Conservation (phyloP, 345 rosid genomes). For the Microcos paniculata region DNA sequence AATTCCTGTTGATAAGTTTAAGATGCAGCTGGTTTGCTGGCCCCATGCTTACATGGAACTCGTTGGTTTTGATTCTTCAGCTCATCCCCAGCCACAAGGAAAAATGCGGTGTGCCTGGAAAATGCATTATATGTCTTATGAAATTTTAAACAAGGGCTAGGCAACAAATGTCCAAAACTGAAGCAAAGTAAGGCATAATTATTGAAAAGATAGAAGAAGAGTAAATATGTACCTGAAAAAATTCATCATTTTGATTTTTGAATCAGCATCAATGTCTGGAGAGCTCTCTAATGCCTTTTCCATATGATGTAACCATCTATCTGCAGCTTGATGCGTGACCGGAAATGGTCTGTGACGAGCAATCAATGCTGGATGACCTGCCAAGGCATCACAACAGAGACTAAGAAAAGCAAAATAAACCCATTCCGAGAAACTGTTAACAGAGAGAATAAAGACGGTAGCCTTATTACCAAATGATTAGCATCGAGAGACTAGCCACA, state of each 20-base stretch:
- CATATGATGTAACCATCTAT: constrained; percentile 89
- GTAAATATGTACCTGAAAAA: constrained; percentile 62
- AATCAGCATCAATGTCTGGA: constrained; percentile 63
- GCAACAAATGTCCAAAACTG: not conserved
- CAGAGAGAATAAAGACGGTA: not conserved
- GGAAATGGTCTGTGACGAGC: constrained; percentile 91
- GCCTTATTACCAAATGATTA: not conserved
- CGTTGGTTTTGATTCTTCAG: constrained; percentile 59
- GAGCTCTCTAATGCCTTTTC: constrained; percentile 68
- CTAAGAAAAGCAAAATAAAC: not conserved
- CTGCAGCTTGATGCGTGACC: constrained; percentile 78
- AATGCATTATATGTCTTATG: not conserved
- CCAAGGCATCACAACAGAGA: not conserved
- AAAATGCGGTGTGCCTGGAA: constrained; percentile 85
- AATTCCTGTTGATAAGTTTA: constrained; percentile 11
- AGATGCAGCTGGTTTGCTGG: constrained; percentile 34
- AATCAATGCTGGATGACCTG: constrained; percentile 88
- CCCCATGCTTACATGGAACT: constrained; percentile 49
- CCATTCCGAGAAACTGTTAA: not conserved
- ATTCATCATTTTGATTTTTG: constrained; percentile 72
- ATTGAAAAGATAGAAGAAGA: not conserved
- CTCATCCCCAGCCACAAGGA: constrained; percentile 92
- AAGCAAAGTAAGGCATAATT: not conserved
- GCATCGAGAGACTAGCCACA: not conserved
- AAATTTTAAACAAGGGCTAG: not conserved